Base-by-base conservation (phyloP, 2,329 filamentous ascomycete genomes). In the Aspergillus aculeatus region DNA sequence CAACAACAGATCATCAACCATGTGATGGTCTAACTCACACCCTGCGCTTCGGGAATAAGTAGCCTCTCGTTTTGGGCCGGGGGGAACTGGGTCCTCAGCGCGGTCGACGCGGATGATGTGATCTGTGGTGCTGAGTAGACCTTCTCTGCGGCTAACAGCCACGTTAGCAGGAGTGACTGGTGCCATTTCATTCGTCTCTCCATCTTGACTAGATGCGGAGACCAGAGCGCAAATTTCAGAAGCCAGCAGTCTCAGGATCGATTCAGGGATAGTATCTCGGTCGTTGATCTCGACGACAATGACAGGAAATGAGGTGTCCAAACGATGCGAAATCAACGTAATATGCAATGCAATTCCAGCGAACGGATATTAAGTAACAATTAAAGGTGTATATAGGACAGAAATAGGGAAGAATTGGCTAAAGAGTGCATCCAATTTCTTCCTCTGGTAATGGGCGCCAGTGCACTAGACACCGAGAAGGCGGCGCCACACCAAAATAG, bases 1-100 rank as follows among this genome's bases (percentile, higher is more conserved):
- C 29, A 63, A 16, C 5, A 23, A 24, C 12, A 24, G 11, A 29
- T 24, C 9, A 3, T 49, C 21, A 29, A 21, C 12, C 41, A 4
- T 50, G 48, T 50, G 19, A 19, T 4, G 29, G 5, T 9, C 7
- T 19, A 19, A 69, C 74, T 64, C 71, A 77, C 75, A 44, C 73
- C 73, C 11, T 71, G 50, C 4, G 70, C 67, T 21, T 71, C 62
- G 0, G 71, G 65, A 10, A 64, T 49, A 0, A 69, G 54, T 1
- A 76, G n/a, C 58, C 74, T 69, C 19, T 64, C 65, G n/a, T 62
- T 64, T 21, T 64, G 47, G 21, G 67, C 66, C 2, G 74, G 73
- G n/a, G 74, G 75, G 62, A 75, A 76, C n/a, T 75, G 71, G 4
- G 74, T 77, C 50, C 68, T 66, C 51, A 73, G 71, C 14, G 67